phyloP scores from a whole-genome alignment of 2,329 filamentous ascomycete species.

The Elsinoe australis region DNA sequence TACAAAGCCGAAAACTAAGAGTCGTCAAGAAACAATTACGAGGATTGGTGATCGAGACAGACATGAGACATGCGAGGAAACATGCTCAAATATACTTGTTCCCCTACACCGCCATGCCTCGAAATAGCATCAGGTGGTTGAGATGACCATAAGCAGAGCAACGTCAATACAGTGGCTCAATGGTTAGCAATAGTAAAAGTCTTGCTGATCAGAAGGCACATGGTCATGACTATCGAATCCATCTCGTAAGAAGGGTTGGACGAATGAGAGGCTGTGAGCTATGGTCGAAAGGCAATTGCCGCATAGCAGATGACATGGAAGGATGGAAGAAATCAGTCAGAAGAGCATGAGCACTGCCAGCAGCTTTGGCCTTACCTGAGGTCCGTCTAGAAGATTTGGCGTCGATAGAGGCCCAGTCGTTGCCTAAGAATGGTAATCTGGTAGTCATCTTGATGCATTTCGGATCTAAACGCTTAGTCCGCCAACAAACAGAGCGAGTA shows the following conservation, averaged over 20 bases:
- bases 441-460: neutral
- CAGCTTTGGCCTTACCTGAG: constrained; percentile 4
- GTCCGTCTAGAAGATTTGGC: neutral
- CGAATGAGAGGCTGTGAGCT: neutral
- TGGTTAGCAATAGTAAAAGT: constrained; percentile 12
- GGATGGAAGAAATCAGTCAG: neutral
- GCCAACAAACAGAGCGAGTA: constrained; percentile 9
- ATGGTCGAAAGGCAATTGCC: neutral
- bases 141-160: neutral
- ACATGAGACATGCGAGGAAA: constrained; percentile 2
- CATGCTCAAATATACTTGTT: constrained; percentile 9
- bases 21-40: neutral
- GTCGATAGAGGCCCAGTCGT: neutral
- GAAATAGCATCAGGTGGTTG: constrained; percentile 5
- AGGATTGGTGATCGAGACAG: neutral
- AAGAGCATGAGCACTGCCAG: neutral
- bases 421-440: constrained; percentile 9
- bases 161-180: neutral
- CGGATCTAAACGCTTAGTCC: constrained; percentile 5
- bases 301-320: constrained; percentile 5
- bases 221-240: constrained; percentile 16
- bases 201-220: constrained; percentile 18
- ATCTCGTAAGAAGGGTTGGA: constrained; percentile 7
- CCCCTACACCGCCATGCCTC: neutral
- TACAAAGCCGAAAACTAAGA: neutral